Evolutionary conservation across 73 alveolate genomes (phyloP).

Genomic region (Halteria grandinella): DNA sequence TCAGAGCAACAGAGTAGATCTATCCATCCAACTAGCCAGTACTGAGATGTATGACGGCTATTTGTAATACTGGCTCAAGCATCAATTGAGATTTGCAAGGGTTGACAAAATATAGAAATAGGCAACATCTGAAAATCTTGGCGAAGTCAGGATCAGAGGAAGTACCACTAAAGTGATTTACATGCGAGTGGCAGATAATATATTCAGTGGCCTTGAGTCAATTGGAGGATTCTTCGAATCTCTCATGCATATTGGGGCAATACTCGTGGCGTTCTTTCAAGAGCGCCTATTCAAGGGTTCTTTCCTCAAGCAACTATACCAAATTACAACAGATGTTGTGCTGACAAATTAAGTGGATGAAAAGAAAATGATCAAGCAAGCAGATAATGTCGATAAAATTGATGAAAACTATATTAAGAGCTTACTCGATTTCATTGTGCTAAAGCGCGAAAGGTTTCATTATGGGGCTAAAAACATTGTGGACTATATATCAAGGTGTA

Average conservation of each 20-base stretch:
- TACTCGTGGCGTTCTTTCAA: conserved; percentile 17
- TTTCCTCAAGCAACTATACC: conserved; percentile 18
- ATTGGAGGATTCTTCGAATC: conserved; percentile 35
- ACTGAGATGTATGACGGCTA: no score
- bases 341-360: not conserved
- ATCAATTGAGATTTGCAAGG: no score
- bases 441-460: conserved; percentile 13
- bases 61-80: no score
- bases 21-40: no score
- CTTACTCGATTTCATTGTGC: no score
- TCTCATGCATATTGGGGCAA: conserved; percentile 3
- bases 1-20: no score
- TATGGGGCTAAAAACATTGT: not conserved
- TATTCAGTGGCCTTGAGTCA: conserved; percentile 12
- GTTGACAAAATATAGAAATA: no score
- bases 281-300: conserved; percentile 35
- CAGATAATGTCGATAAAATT: not conserved
- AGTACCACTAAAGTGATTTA: no score
- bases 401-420: no score
- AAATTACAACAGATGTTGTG: not conserved
- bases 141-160: no score
- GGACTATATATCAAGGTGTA: not conserved
- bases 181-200: conserved; percentile 23
- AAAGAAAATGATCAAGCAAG: not conserved
- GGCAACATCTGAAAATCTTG: no score